Percentiles rank a stretch among this genome's conserved stretches.
These are phyloP conservation scores for Protea cynaroides DNA, from an alignment of 164 flowering plant genomes.

Conservation along the genomic window DNA sequence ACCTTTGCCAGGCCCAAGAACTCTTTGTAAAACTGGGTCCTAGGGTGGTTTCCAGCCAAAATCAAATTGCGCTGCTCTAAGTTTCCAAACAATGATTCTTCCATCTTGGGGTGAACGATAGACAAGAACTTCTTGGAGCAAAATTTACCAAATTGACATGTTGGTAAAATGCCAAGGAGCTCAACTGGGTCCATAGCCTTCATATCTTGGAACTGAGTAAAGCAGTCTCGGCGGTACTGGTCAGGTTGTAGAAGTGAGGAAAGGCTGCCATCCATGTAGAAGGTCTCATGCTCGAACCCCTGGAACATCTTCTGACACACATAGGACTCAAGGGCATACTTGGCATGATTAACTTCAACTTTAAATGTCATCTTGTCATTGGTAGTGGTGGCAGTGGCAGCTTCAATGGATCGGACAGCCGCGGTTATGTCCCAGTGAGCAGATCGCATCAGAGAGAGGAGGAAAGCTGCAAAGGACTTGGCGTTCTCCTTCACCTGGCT, in stretches of 20 bases:
- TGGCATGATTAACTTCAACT: slow-evolving; percentile 48
- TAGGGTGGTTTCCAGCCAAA: slow-evolving; percentile 63
- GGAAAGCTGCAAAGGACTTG: slow-evolving; percentile 61
- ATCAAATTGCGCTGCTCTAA: slow-evolving; percentile 61
- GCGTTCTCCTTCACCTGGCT: slow-evolving; percentile 57
- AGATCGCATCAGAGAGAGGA: slow-evolving; percentile 82
- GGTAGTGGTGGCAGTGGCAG: no score
- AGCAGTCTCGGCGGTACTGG: slow-evolving; percentile 74
- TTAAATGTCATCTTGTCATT: no score
- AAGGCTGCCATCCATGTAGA: slow-evolving; percentile 56
- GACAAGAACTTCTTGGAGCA: slow-evolving; percentile 67
- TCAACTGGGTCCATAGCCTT: slow-evolving; percentile 75
- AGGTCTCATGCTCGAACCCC: slow-evolving; percentile 92
- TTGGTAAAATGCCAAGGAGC: slow-evolving; percentile 76
- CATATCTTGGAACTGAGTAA: slow-evolving; percentile 25
- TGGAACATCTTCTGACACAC: slow-evolving; percentile 66
- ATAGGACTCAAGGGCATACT: slow-evolving; percentile 82
- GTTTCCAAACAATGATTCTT: slow-evolving; percentile 50
- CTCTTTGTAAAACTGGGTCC: slow-evolving; percentile 4
- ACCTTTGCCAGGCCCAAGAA: slow-evolving; percentile 51
- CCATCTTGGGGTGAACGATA: slow-evolving; percentile 50
- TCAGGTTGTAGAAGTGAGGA: slow-evolving; percentile 74
- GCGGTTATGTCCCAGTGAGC: slow-evolving; percentile 92
- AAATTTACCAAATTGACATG: slow-evolving; percentile 72
- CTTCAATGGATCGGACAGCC: slow-evolving; percentile 65